Percentiles rank a stretch among this genome's conserved stretches.
Evolutionary conservation across 1,139 yeast genomes (phyloP).

Genomic region (Kodamaea sp.): DNA sequence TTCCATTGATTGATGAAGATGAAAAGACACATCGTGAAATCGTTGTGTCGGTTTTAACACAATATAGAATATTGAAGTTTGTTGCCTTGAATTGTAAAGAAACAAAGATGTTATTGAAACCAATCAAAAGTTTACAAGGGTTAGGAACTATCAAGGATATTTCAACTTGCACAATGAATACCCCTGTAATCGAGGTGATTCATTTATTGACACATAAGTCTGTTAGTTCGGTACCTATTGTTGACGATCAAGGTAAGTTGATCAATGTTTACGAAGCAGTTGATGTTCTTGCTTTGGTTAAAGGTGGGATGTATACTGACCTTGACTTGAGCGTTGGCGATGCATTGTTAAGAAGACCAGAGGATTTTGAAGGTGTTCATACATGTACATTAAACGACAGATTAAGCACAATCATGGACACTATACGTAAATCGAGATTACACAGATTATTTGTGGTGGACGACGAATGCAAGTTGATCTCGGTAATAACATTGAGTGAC

Average conservation of each 20-base stretch:
- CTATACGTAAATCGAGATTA: constrained; percentile 83
- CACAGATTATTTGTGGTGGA: constrained; percentile 94
- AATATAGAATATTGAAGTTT: constrained; percentile 91
- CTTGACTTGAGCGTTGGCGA: constrained; percentile 91
- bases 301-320: constrained; percentile 93
- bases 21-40: constrained; percentile 91
- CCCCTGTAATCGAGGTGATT: constrained; percentile 93
- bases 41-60: constrained; percentile 92
- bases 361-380: constrained; percentile 96
- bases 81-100: constrained; percentile 96
- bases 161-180: constrained; percentile 80
- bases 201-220: constrained; percentile 73
- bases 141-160: constrained; percentile 60
- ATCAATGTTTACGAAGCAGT: constrained; percentile 95
- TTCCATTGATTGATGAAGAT: constrained; percentile 91
- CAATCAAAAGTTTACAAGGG: constrained; percentile 61
- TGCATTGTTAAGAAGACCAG: constrained; percentile 90
- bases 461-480: constrained; percentile 67
- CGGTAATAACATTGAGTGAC: constrained; percentile 89
- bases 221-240: constrained; percentile 89
- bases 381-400: constrained; percentile 90
- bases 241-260: constrained; percentile 71
- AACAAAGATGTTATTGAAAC: constrained; percentile 77
- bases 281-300: constrained; percentile 87
- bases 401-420: constrained; percentile 87